These are phyloP conservation scores for Spencermartinsiella europaea DNA, from an alignment of 805 yeast species.

Conservation along the genomic window DNA sequence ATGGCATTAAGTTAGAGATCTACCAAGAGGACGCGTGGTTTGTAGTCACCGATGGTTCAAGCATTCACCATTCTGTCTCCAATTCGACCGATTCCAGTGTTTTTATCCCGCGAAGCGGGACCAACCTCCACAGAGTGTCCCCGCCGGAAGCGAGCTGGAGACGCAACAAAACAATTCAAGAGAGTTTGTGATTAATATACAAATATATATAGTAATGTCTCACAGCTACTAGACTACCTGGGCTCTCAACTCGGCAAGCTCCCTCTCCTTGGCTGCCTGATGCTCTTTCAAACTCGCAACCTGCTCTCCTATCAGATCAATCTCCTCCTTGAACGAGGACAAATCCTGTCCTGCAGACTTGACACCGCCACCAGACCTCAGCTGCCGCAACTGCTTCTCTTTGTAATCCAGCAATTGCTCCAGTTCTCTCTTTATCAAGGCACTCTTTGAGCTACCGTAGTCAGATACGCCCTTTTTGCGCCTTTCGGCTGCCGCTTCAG, in stretches of 20 bases:
- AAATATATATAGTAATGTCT: neutral
- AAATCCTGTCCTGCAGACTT: conserved; percentile 13
- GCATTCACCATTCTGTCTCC: too few relatives aligned
- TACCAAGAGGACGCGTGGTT: too few relatives aligned
- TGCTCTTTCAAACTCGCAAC: conserved; percentile 68
- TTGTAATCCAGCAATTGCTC: conserved; percentile 80
- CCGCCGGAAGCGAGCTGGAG: neutral
- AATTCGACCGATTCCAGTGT: too few relatives aligned
- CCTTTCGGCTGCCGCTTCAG: conserved; percentile 44
- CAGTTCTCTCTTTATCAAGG: conserved; percentile 54
- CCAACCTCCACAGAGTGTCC: neutral
- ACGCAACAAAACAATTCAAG: too few relatives aligned
- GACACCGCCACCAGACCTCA: conserved; percentile 29
- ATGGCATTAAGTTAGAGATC: too few relatives aligned
- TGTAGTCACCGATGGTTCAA: too few relatives aligned
- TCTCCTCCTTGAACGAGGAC: conserved; percentile 42
- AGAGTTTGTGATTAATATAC: too few relatives aligned
- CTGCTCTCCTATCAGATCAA: conserved; percentile 72
- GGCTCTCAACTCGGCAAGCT: conserved; percentile 43
- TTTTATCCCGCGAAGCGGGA: neutral
- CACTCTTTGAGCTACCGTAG: conserved; percentile 29
- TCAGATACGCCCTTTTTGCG: conserved; percentile 33
- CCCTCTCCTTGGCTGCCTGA: conserved; percentile 53
- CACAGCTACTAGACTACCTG: conserved; percentile 22
- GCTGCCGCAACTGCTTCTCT: conserved; percentile 48